Evolutionary conservation across 306 rosid genomes (phyloP), one percentile per base, ranked within the genome.

Genomic region (Vigna radiata): DNA sequence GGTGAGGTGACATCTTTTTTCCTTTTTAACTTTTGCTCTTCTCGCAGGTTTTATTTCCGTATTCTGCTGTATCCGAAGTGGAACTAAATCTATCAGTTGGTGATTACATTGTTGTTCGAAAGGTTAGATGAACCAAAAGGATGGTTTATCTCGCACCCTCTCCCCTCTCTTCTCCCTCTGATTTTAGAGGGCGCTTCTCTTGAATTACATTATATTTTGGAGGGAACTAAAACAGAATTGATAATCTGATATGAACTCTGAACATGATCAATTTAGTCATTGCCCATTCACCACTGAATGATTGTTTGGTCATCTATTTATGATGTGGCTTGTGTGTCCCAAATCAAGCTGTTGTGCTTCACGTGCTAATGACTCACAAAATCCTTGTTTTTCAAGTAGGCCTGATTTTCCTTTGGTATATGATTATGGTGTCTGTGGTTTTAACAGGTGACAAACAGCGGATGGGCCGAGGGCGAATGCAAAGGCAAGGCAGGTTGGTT

Each of bases 391-490:
- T 15, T 14, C 39, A 43, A 50, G 64, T 11, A 47, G 75, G 49
- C 80, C 47, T 15, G 36, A 53, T 81, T 81, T 67, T 81, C 68
- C 61, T 65, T 61, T 73, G 53, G 6, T 29, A 44, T 44, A 44
- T 53, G 31, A 52, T 64, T 31, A 81, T 61, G 72, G 5, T 60
- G 68, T 36, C 29, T 81, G 69, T 33, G 64, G 7, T 58, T 58
- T 47, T 27, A 50, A 82, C 88, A 95, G 97, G 97, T 95, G 60
- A 36, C 89, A 17, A 92, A 90, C 91, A 89, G 86, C 29, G 98
- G 98, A 70, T 95, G 98, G 98, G 98, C 98, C 4, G 98, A 95
- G 89, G 98, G 98, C 7, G 98, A 95, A 91, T 88, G 97, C 91
- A 90, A 92, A 83, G 98, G 98, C 15, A 92, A 18, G 85, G 97